Percentiles rank a stretch among this genome's conserved stretches.
Evolutionary conservation across 2,329 filamentous ascomycete species (phyloP).

Genomic region (Colletotrichum sp.): DNA sequence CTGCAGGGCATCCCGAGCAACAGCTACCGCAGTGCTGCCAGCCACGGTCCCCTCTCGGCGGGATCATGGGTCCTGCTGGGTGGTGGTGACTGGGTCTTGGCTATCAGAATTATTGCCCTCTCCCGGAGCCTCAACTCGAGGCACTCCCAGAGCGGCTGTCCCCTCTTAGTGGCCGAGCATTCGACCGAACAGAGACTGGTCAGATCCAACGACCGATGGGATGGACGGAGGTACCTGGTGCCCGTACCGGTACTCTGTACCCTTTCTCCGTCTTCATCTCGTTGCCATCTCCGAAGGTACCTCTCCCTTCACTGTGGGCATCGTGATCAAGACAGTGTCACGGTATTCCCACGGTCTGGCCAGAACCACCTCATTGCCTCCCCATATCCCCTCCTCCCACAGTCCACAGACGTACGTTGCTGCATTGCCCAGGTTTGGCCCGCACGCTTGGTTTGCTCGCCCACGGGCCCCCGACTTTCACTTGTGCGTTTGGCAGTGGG

Average conservation of each 20-base stretch:
- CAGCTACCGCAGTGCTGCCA: background rate
- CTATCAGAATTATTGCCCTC: background rate
- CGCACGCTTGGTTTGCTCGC: constrained; percentile 11
- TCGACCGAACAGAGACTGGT: constrained; percentile 10
- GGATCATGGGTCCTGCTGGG: background rate
- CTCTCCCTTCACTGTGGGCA: background rate
- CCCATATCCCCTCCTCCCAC: constrained; percentile 1
- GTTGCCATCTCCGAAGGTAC: background rate
- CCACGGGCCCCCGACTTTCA: constrained; percentile 19
- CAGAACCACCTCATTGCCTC: background rate
- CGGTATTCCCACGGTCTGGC: constrained; percentile 2
- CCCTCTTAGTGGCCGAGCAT: constrained; percentile 20
- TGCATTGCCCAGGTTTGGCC: background rate
- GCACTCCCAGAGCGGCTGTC: background rate
- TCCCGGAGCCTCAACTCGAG: background rate
- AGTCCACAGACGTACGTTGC: constrained; percentile 2
- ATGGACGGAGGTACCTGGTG: background rate
- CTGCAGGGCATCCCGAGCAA: background rate
- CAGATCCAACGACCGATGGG: background rate
- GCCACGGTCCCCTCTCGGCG: background rate
- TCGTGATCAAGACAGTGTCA: background rate
- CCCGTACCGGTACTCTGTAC: background rate
- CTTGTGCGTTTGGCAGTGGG: background rate
- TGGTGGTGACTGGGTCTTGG: background rate
- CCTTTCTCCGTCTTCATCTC: background rate